phyloP scores from a whole-genome alignment of 805 yeast genomes.

The Maudiozyma barnettii region DNA sequence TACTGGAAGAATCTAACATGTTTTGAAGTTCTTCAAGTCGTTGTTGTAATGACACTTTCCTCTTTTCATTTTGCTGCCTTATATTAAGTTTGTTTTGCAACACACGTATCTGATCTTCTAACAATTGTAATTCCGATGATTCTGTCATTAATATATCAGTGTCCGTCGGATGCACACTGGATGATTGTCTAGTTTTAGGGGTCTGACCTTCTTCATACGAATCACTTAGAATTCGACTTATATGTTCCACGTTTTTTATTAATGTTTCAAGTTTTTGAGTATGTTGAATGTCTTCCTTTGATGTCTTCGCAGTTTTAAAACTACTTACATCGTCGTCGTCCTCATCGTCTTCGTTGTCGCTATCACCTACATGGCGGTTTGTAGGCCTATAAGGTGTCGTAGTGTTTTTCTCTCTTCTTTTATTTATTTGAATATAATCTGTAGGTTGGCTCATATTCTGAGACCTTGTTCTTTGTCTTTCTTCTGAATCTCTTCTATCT shows the following conservation, averaged over 20 bases:
- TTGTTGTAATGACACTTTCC: conserved; percentile 28
- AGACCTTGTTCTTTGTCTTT: conserved; percentile 12
- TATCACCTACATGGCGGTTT: neutral
- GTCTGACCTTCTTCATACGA: neutral
- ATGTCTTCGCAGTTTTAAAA: neutral
- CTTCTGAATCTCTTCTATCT: neutral
- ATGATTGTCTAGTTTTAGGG: neutral
- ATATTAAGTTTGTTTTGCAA: conserved; percentile 26
- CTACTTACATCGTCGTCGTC: neutral
- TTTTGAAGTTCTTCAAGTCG: conserved; percentile 23
- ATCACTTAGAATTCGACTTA: neutral
- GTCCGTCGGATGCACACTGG: conserved; percentile 17
- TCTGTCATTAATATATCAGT: conserved; percentile 30
- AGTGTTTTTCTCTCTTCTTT: conserved; percentile 9
- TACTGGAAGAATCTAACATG: conserved; percentile 11
- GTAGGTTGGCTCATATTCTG: conserved; percentile 3
- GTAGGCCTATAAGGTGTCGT: neutral
- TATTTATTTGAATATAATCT: conserved; percentile 18
- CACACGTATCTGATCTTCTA: conserved; percentile 28
- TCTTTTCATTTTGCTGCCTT: conserved; percentile 29
- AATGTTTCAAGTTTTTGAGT: neutral
- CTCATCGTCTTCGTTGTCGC: neutral
- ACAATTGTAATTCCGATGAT: conserved; percentile 27
- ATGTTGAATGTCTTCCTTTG: neutral
- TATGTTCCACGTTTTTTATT: conserved; percentile 1